A percentile compares a stretch with the other conserved stretches of the same genome.
Conservation (phyloP, 2,329 filamentous ascomycete genomes). For the Aspergillus jensenii region DNA sequence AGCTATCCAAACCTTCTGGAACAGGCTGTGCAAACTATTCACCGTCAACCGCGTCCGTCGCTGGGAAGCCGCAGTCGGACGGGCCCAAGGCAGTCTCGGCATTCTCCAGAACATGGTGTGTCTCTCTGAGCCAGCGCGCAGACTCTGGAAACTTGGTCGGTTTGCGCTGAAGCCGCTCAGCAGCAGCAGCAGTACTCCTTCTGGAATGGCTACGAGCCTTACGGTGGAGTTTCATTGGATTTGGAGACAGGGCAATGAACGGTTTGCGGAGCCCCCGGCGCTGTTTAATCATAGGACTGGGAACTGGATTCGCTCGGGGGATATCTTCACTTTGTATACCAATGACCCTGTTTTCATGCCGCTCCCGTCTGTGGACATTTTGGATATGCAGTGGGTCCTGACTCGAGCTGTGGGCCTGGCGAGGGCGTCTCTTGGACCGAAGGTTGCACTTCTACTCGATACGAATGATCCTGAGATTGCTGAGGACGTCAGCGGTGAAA, state of each 20-base stretch:
- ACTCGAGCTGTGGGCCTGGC: neutral
- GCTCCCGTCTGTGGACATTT: neutral
- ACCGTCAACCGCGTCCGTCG: neutral
- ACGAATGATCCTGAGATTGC: too few species aligned
- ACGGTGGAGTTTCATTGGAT: too few species aligned
- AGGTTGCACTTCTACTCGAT: too few species aligned
- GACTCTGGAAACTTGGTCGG: neutral
- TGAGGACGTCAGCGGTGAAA: too few species aligned
- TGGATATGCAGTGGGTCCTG: neutral
- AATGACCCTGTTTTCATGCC: neutral
- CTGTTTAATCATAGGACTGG: neutral
- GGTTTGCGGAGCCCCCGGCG: neutral
- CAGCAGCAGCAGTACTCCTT: too few species aligned
- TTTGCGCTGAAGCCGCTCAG: neutral
- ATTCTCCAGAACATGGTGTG: neutral
- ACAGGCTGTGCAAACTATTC: too few species aligned
- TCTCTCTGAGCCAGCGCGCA: neutral
- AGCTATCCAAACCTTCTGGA: too few species aligned
- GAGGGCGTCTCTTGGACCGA: too few species aligned
- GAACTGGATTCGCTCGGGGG: neutral
- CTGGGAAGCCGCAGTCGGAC: neutral
- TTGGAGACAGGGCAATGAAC: too few species aligned
- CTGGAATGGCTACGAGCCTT: too few species aligned
- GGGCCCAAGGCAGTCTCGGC: accelerated
- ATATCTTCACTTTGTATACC: neutral